Evolutionary conservation across 2,329 filamentous ascomycete genomes (phyloP), one percentile per base, ranked within the genome.

Genomic region (Phialophora tarda): DNA sequence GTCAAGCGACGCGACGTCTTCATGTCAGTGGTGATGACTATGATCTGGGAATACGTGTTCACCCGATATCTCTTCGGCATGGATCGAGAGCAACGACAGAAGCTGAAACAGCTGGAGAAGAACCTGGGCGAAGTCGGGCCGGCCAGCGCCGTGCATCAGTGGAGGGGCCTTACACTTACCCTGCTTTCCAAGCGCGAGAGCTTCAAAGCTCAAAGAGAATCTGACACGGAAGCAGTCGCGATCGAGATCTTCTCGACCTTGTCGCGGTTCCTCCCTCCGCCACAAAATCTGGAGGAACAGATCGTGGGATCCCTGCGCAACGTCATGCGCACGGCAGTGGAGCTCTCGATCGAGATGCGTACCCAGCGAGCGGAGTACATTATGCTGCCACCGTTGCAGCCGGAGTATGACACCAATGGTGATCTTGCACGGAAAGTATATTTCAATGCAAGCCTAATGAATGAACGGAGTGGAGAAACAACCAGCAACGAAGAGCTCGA

Each of bases 11-110:
- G 94, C 67, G 94, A 98, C 77, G 89, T 98, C 65, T 97, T 99
- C 84, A 97, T 98, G 92, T 95, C 93, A 44, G 93, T 99, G 78
- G 92, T 94, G 63, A 98, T 98, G 93, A 95, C 91, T 68, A 97
- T 99, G 93, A 89, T 99, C 59, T 99, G 93, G 93, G 95, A 99
- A 79, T 97, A 96, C 75, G 89, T 99, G 76, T 99, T 99, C 77
- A 97, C 94, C 8, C 89, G 95, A 70, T 99, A 99, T 78, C 88
- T 99, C 28, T 99, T 99, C 77, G 95, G 95, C 74, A 97, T 99
- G 92, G 95, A 99, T 77, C 88, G 93, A 73, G 95, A 98, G 79
- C 95, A 99, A 80, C 88, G 95, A 73, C 93, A 98, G 79, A 98
- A 98, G 80, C 89, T 99, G 77, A 98, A 99, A 82, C 89, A 91